phyloP scores from a whole-genome alignment of 2,329 filamentous ascomycete species.

The Aspergillus sp. region DNA sequence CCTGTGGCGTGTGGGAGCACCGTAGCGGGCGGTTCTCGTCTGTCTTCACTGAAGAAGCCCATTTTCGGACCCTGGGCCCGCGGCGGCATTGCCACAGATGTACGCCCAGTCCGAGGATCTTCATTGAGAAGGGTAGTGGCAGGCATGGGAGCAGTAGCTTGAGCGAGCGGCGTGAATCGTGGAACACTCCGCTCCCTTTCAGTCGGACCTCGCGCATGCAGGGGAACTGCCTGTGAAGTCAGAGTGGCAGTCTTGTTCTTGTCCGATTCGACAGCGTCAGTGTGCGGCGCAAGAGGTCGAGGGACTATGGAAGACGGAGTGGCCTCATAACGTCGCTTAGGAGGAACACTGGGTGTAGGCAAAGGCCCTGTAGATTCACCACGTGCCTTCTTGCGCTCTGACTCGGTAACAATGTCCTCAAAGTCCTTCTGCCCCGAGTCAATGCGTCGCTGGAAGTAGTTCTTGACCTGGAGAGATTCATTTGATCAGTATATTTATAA shows the following conservation, averaged over 20 bases:
- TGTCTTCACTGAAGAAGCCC: constrained; percentile 39
- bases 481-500: neutral
- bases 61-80: constrained; percentile 34
- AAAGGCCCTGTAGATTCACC: constrained; percentile 38
- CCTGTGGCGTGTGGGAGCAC: constrained; percentile 15
- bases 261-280: constrained; percentile 23
- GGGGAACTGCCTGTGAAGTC: constrained; percentile 22
- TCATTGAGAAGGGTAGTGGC: constrained; percentile 23
- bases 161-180: constrained; percentile 33
- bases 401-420: constrained; percentile 34
- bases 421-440: constrained; percentile 39
- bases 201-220: constrained; percentile 25
- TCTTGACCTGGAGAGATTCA: constrained; percentile 36
- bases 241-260: constrained; percentile 25
- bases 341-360: constrained; percentile 36
- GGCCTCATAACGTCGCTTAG: constrained; percentile 43
- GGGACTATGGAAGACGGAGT: constrained; percentile 35
- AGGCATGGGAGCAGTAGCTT: constrained; percentile 26
- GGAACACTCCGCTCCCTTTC: constrained; percentile 29
- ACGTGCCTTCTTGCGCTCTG: constrained; percentile 38
- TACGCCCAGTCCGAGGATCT: constrained; percentile 27
- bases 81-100: constrained; percentile 22
- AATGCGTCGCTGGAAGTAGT: constrained; percentile 40
- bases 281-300: constrained; percentile 36
- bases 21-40: constrained; percentile 21